These are phyloP conservation scores for Suillus subalutaceus DNA, from an alignment of 768 basidiomycete species.

Conservation along the genomic window DNA sequence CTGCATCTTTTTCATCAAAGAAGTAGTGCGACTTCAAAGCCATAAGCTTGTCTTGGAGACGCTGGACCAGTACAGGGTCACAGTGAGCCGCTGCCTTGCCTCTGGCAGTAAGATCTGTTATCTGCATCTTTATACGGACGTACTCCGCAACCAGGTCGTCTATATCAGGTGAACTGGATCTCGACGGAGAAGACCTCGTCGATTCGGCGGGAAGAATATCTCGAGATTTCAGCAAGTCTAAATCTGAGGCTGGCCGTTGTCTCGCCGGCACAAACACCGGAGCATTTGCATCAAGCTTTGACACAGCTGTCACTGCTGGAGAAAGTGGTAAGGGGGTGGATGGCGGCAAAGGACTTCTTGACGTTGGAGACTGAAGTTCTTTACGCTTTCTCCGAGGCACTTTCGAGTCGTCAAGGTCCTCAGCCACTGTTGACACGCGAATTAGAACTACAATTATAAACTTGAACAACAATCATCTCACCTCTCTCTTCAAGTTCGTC, in stretches of 20 bases:
- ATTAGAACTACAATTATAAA: conserved; percentile 4
- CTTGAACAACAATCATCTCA: conserved; percentile 22
- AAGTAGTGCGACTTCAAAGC: conserved; percentile 62
- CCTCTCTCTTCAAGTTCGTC: conserved; percentile 54
- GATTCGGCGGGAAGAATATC: conserved; percentile 22
- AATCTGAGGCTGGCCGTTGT: conserved; percentile 6
- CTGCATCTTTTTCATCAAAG: conserved; percentile 70
- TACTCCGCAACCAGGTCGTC: conserved; percentile 66
- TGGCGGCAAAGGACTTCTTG: conserved; percentile 9
- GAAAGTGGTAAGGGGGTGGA: conserved; percentile 10
- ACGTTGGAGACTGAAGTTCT: conserved; percentile 4
- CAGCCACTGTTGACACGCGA: conserved; percentile 4
- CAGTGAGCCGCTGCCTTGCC: conserved; percentile 27
- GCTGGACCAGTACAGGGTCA: conserved; percentile 33
- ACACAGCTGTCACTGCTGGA: conserved; percentile 17
- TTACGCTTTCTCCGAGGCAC: conserved; percentile 17
- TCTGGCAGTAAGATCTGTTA: conserved; percentile 48
- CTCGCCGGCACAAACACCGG: conserved; percentile 41
- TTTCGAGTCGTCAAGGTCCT: conserved; percentile 16
- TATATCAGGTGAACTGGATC: conserved; percentile 38
- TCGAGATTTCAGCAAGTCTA: conserved; percentile 17
- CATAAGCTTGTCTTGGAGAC: conserved; percentile 49
- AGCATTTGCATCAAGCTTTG: conserved; percentile 43
- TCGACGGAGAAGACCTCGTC: conserved; percentile 28
- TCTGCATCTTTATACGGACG: conserved; percentile 60